Evolutionary conservation across 163 green algal genomes (phyloP).

Genomic region (Prototheca stagnorum): DNA sequence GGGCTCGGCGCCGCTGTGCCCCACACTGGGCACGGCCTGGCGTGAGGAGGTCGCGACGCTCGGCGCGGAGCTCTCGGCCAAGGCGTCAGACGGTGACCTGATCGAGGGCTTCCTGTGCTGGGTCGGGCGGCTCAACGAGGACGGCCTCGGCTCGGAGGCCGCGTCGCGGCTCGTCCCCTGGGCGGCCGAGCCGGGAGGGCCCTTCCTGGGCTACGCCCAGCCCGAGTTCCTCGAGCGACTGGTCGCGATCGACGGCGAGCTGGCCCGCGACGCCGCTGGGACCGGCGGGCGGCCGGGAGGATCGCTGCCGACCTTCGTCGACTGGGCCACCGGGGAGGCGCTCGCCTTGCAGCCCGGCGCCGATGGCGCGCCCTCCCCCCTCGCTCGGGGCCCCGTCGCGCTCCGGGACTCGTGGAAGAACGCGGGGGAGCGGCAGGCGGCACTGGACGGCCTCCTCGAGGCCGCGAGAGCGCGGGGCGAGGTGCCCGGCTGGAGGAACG

Average conservation of each 20-base stretch:
- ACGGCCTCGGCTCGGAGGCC: too few species aligned
- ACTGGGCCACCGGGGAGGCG: conserved; percentile 10
- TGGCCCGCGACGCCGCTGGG: not conserved
- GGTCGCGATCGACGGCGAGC: not conserved
- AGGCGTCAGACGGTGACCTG: not conserved
- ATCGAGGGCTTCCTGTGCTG: not conserved
- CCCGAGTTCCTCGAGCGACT: not conserved
- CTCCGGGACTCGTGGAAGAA: too few species aligned
- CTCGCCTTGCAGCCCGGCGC: conserved; percentile 16
- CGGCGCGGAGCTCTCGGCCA: not conserved
- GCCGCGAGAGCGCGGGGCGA: conserved; percentile 9
- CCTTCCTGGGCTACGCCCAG: not conserved
- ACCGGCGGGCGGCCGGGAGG: not conserved
- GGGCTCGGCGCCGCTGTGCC: too few species aligned
- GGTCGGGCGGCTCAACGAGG: not conserved
- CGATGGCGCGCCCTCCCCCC: not conserved
- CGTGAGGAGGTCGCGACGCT: not conserved
- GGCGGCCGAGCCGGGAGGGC: too few species aligned
- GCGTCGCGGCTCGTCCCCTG: not conserved
- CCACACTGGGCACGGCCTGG: too few species aligned
- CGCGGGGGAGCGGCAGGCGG: conserved; percentile 7
- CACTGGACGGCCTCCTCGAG: conserved; percentile 1
- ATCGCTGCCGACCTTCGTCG: conserved; percentile 11
- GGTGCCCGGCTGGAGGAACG: conserved; percentile 66
- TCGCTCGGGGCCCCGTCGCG: conserved; percentile 1